Evolutionary conservation across 2,329 filamentous ascomycete genomes (phyloP).

Genomic region (Beauveria caledonica): DNA sequence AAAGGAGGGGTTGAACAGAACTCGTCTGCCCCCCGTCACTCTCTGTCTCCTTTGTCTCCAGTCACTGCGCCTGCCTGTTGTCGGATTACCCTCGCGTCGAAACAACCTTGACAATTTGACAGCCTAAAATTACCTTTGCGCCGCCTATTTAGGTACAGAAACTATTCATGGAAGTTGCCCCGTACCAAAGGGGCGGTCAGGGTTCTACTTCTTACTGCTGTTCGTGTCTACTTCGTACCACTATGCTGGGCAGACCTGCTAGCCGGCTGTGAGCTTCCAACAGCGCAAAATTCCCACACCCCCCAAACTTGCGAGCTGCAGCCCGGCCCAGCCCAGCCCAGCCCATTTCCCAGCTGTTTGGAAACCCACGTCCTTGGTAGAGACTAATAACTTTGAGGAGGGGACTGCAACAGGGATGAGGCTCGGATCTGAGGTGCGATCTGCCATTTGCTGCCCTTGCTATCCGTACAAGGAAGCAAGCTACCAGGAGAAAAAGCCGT

Average conservation of each 20-base stretch:
- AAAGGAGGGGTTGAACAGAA: background rate
- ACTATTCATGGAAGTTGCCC: too few relatives aligned
- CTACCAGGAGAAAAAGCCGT: background rate
- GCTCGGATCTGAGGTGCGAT: constrained; percentile 10
- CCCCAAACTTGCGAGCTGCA: background rate
- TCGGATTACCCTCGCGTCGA: too few relatives aligned
- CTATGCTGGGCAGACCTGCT: background rate
- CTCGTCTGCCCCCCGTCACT: too few relatives aligned
- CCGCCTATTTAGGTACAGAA: background rate
- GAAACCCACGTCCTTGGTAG: background rate
- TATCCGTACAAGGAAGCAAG: background rate
- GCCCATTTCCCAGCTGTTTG: constrained; percentile 6
- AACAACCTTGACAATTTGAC: too few relatives aligned
- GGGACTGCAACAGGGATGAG: background rate
- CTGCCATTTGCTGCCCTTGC: constrained; percentile 4
- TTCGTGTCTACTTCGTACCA: background rate
- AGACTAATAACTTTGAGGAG: background rate
- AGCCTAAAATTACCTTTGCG: background rate
- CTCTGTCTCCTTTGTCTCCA: too few relatives aligned
- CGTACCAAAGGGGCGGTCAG: background rate
- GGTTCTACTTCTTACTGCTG: background rate
- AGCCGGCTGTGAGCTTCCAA: background rate
- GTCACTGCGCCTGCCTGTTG: too few relatives aligned
- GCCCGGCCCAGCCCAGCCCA: constrained; percentile 5
- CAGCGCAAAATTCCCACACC: background rate